These are phyloP conservation scores for Sporothrix variecibatus DNA, from an alignment of 2,329 filamentous ascomycete species.

Conservation along the genomic window DNA sequence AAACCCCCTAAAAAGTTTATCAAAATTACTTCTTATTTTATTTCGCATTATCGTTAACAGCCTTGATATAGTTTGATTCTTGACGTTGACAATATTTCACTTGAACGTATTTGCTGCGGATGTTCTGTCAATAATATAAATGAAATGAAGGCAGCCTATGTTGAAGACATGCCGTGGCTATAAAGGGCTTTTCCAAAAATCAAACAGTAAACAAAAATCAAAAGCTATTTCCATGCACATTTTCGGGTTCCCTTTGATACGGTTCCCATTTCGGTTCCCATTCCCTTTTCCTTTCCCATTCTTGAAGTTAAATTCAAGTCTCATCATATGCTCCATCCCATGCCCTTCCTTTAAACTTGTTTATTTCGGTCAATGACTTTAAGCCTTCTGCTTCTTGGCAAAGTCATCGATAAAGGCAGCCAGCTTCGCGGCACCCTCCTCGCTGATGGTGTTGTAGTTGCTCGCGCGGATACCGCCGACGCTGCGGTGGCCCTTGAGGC, in stretches of 20 bases:
- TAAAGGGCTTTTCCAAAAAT: conserved; percentile 1
- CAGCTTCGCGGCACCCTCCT: conserved; percentile 68
- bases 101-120: too few species aligned
- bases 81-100: too few species aligned
- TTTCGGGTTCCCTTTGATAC: not conserved
- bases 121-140: not conserved
- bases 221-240: not conserved
- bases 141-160: not conserved
- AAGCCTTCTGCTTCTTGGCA: conserved; percentile 38
- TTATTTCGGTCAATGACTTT: too few species aligned
- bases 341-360: not conserved
- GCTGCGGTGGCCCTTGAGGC: conserved; percentile 84
- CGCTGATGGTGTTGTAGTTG: conserved; percentile 84
- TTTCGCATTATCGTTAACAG: too few species aligned
- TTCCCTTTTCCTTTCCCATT: not conserved
- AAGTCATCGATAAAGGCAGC: conserved; percentile 62
- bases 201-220: not conserved
- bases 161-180: conserved; percentile 1
- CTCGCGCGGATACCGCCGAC: conserved; percentile 83
- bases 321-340: not conserved
- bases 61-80: too few species aligned
- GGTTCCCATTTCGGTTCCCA: too few species aligned
- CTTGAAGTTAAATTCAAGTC: not conserved
- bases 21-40: too few species aligned
- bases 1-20: too few species aligned